Conservation (phyloP, 163 green algal genomes). For the Coccomyxa subellipsoidea region DNA sequence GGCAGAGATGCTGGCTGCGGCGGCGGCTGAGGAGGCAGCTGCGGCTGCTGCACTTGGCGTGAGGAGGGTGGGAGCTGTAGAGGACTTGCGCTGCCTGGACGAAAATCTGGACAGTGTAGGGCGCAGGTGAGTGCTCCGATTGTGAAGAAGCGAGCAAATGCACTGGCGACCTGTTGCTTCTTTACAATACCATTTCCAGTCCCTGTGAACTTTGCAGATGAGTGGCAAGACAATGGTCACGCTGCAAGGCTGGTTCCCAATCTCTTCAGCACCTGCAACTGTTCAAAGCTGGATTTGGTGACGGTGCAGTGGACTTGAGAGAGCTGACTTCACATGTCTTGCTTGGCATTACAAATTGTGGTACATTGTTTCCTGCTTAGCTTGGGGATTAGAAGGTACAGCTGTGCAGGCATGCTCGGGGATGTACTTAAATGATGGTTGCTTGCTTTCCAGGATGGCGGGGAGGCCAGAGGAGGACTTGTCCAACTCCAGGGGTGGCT, state of each 20-base stretch:
- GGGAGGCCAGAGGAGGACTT: neutral
- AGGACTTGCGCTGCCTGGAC: slow-evolving; percentile 63
- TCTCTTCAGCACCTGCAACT: no score
- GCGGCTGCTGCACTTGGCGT: slow-evolving; percentile 58
- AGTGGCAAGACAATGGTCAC: neutral
- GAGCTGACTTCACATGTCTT: no score
- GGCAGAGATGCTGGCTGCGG: slow-evolving; percentile 66
- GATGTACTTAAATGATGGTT: neutral
- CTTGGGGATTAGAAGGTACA: no score
- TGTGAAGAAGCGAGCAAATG: neutral
- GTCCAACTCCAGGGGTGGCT: neutral
- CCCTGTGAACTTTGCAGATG: no score
- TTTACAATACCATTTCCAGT: no score
- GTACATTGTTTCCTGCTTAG: no score
- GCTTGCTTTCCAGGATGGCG: neutral
- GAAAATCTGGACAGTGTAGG: slow-evolving; percentile 43
- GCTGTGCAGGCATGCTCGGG: no score
- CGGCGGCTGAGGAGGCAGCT: slow-evolving; percentile 75
- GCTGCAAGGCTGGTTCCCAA: neutral
- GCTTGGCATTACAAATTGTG: no score
- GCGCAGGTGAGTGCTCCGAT: neutral
- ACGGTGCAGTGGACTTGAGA: no score
- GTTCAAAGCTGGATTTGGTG: no score
- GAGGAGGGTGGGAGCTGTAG: slow-evolving; percentile 54
- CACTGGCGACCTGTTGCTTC: neutral